These are phyloP conservation scores for Vanilla planifolia DNA, from an alignment of 106 monocot genomes.

Conservation along the genomic window DNA sequence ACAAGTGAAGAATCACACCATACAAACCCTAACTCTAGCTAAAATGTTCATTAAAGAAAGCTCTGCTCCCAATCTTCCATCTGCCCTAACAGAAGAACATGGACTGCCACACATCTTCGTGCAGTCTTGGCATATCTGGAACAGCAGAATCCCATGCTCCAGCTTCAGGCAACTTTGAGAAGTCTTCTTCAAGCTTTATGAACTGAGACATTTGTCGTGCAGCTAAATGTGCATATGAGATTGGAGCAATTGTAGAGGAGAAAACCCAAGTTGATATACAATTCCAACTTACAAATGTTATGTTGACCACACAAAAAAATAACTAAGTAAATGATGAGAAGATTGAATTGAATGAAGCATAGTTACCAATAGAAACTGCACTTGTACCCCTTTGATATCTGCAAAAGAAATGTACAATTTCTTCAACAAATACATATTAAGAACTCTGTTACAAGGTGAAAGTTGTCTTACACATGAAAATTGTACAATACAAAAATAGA, in stretches of 20 bases:
- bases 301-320: too few relatives aligned
- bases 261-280: not conserved
- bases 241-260: conserved; percentile 54
- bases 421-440: not conserved
- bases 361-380: conserved; percentile 61
- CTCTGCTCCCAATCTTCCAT: too few relatives aligned
- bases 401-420: conserved; percentile 3
- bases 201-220: conserved; percentile 68
- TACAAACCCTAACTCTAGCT: too few relatives aligned
- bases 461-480: conserved; percentile 71
- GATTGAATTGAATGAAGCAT: not conserved
- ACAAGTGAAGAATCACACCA: too few relatives aligned
- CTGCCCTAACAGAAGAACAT: conserved; percentile 94
- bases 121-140: conserved; percentile 55
- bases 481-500: too few relatives aligned
- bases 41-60: too few relatives aligned
- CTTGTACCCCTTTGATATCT: conserved; percentile 78
- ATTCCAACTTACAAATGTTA: too few relatives aligned
- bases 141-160: conserved; percentile 11
- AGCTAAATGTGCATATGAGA: conserved; percentile 77
- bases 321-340: not conserved
- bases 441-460: not conserved
- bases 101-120: conserved; percentile 44
- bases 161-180: conserved; percentile 35
- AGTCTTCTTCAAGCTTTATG: conserved; percentile 53